These are phyloP conservation scores for Tetracladium setigerum DNA, from an alignment of 495 filamentous ascomycete genomes.

Conservation along the genomic window DNA sequence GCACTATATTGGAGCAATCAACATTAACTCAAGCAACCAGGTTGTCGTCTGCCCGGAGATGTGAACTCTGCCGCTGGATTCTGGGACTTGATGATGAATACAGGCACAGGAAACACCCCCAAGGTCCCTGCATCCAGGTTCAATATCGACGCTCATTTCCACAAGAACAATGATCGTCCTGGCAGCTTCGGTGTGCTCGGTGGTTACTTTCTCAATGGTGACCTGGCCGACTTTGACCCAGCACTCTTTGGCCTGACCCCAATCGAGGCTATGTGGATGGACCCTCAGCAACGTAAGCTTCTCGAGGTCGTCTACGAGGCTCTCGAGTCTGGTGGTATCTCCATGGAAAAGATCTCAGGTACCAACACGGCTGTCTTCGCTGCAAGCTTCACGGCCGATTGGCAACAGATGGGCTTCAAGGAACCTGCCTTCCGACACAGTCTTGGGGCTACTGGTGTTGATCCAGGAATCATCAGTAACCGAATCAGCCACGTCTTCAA, in stretches of 20 bases:
- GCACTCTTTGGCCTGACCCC: constrained; percentile 48
- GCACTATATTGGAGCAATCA: background rate
- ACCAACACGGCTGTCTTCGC: constrained; percentile 24
- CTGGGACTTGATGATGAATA: background rate
- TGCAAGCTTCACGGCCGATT: constrained; percentile 28
- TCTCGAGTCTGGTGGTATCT: constrained; percentile 38
- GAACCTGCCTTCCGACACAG: constrained; percentile 27
- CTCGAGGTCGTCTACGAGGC: constrained; percentile 50
- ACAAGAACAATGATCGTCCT: background rate
- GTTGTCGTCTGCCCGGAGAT: constrained; percentile 4
- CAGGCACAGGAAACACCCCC: background rate
- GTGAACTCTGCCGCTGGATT: background rate
- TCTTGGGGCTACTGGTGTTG: constrained; percentile 27
- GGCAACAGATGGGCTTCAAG: constrained; percentile 23
- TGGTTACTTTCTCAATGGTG: constrained; percentile 38
- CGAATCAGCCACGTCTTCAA: constrained; percentile 55
- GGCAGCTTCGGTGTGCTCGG: constrained; percentile 10
- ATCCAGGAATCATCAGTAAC: constrained; percentile 48
- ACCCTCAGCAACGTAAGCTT: constrained; percentile 46
- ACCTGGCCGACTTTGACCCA: constrained; percentile 47
- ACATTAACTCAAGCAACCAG: constrained; percentile 12
- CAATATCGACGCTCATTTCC: background rate
- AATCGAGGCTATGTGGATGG: constrained; percentile 46
- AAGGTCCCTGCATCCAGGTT: background rate
- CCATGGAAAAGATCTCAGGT: constrained; percentile 27